Percentiles rank a stretch among this genome's conserved stretches.
phyloP scores from a whole-genome alignment of 2,329 filamentous ascomycete species.

The Hymenotorrendiella dingleyae region DNA sequence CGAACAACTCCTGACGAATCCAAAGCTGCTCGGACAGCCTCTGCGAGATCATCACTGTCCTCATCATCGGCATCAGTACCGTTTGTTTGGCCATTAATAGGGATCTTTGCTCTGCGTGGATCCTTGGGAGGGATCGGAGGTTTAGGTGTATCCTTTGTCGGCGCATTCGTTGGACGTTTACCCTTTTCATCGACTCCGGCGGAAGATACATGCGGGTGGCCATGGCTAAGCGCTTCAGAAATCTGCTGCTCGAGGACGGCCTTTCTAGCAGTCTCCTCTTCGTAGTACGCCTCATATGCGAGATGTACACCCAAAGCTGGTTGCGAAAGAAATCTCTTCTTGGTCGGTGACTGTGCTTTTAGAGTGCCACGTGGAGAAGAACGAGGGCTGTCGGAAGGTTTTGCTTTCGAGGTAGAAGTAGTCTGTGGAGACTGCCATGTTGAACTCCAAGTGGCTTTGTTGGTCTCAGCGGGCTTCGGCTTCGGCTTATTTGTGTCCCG shows the following conservation, averaged over 20 bases:
- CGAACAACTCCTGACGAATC: neutral
- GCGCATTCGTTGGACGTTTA: neutral
- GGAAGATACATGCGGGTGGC: neutral
- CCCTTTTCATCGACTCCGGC: neutral
- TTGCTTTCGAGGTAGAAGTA: too few relatives aligned
- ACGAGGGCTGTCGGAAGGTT: neutral
- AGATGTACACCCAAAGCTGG: too few relatives aligned
- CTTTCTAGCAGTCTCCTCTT: too few relatives aligned
- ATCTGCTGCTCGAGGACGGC: too few relatives aligned
- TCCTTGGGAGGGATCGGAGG: slow-evolving; percentile 3
- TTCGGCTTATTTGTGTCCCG: slow-evolving; percentile 4
- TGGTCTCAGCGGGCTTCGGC: neutral
- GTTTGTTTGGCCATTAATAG: too few relatives aligned
- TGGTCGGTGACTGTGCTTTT: neutral
- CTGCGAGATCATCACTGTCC: slow-evolving; percentile 10
- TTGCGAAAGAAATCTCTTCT: neutral
- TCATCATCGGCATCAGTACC: slow-evolving; percentile 9
- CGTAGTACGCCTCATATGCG: too few relatives aligned
- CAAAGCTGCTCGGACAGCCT: slow-evolving; percentile 11
- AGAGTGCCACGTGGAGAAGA: neutral
- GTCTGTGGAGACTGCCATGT: too few relatives aligned
- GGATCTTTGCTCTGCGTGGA: neutral
- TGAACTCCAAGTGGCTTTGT: slow-evolving; percentile 1
- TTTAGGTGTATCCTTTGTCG: neutral
- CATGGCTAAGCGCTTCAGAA: neutral